Conservation (phyloP, 495 filamentous ascomycete species). For the Hyaloscypha bicolor region DNA sequence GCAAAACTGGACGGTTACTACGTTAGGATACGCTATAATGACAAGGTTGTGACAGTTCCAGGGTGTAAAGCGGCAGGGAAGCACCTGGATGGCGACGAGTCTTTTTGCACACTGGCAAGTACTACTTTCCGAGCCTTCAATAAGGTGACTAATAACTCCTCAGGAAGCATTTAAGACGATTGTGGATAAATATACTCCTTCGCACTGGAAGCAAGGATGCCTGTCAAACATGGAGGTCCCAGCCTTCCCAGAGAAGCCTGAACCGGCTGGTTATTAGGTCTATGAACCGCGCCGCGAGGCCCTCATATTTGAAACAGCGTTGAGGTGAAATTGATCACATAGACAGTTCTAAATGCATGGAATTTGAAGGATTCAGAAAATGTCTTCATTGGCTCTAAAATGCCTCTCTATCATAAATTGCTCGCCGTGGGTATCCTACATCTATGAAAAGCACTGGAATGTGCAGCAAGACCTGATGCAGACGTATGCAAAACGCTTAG, state of each 20-base stretch:
- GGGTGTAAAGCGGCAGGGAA: conserved; percentile 78
- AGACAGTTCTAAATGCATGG: background rate
- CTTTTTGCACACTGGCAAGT: conserved; percentile 85
- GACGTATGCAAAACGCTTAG: background rate
- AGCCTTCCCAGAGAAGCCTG: conserved; percentile 52
- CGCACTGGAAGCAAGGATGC: conserved; percentile 78
- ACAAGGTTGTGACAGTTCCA: conserved; percentile 75
- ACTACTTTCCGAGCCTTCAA: background rate
- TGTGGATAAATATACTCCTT: conserved; percentile 86
- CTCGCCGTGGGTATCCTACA: background rate
- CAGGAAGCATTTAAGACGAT: conserved; percentile 89
- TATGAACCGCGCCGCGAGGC: background rate
- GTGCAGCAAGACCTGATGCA: background rate
- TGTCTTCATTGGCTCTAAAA: no score
- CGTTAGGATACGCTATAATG: conserved; percentile 95
- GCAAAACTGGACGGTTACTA: conserved; percentile 69
- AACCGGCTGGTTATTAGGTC: conserved; percentile 57
- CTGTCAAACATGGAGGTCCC: conserved; percentile 60
- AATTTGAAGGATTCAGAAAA: background rate
- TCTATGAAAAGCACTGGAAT: background rate
- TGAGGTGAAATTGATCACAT: background rate
- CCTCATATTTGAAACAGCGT: background rate
- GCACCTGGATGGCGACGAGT: conserved; percentile 86
- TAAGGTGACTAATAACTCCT: conserved; percentile 4
- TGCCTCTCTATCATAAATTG: background rate